Evolutionary conservation across 768 basidiomycete species (phyloP).

Genomic region (Lactifluus piperatus): DNA sequence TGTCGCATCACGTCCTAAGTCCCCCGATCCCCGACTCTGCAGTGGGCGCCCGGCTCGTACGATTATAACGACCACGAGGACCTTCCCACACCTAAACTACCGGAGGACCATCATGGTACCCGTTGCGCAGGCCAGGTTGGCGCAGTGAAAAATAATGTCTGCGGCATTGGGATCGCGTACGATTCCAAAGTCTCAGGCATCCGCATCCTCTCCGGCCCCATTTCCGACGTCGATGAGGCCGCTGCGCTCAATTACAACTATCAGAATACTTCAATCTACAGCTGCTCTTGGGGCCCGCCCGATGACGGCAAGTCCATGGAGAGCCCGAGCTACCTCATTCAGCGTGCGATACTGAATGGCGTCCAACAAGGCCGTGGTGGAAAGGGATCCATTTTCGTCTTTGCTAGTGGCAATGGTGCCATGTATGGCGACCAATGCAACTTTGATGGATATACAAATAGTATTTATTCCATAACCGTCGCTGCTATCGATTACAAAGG

Average conservation of each 20-base stretch:
- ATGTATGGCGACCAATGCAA: slow-evolving; percentile 92
- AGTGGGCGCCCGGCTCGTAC: slow-evolving; percentile 85
- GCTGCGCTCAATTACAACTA: slow-evolving; percentile 90
- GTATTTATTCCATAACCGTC: slow-evolving; percentile 92
- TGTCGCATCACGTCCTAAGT: background rate
- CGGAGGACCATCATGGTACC: slow-evolving; percentile 94
- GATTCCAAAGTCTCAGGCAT: slow-evolving; percentile 87
- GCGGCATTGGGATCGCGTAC: slow-evolving; percentile 92
- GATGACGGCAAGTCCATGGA: slow-evolving; percentile 96
- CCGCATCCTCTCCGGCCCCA: slow-evolving; percentile 90
- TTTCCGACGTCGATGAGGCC: slow-evolving; percentile 94
- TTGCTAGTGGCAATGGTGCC: slow-evolving; percentile 96
- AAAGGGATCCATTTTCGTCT: slow-evolving; percentile 91
- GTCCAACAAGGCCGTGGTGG: slow-evolving; percentile 83
- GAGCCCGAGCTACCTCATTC: slow-evolving; percentile 81
- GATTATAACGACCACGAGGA: slow-evolving; percentile 93
- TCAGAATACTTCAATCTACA: slow-evolving; percentile 87
- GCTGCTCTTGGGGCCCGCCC: slow-evolving; percentile 97
- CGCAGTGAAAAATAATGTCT: slow-evolving; percentile 85
- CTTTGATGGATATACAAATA: slow-evolving; percentile 98
- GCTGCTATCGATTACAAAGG: slow-evolving; percentile 93
- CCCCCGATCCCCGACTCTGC: background rate
- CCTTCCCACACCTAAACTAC: slow-evolving; percentile 78
- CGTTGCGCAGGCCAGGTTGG: slow-evolving; percentile 97
- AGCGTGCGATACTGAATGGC: slow-evolving; percentile 91